Evolutionary conservation across 331 rosid genomes (phyloP).

Genomic region (Quercus tomentella): DNA sequence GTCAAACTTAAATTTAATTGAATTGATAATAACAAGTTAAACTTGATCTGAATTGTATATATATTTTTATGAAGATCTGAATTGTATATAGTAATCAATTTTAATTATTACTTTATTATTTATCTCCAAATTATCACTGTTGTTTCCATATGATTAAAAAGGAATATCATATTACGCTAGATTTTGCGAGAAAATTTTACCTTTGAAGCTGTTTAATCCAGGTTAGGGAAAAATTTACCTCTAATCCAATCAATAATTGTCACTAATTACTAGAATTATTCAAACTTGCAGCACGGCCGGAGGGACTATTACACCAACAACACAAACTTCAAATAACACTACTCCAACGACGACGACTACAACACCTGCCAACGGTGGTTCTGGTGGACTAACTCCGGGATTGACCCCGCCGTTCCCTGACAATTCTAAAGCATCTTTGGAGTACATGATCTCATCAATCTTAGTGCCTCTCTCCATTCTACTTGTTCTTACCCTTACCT

Average conservation of each 20-base stretch:
- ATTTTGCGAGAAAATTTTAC: background rate
- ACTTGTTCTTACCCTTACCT: conserved; percentile 20
- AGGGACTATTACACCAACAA: conserved; percentile 54
- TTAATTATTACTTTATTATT: no score
- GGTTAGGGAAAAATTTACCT: no score
- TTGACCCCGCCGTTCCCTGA: conserved; percentile 49
- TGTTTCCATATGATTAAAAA: no score
- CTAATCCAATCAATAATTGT: no score
- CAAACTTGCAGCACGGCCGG: conserved; percentile 60
- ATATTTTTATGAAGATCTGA: no score
- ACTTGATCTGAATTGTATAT: no score
- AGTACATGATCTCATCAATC: conserved; percentile 12
- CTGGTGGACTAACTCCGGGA: conserved; percentile 54
- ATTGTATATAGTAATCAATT: no score
- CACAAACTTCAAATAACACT: conserved; percentile 36
- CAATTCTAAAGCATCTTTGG: conserved; percentile 43
- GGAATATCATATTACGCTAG: background rate
- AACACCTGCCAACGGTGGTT: conserved; percentile 22
- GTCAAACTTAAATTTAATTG: no score
- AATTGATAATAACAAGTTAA: no score
- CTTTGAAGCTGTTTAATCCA: no score
- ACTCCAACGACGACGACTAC: conserved; percentile 42
- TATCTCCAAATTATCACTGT: no score
- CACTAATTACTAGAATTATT: conserved; percentile 6
- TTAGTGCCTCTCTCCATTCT: conserved; percentile 14